Evolutionary conservation across 257 asterid genomes (phyloP).

Genomic region (Solanum phureja): DNA sequence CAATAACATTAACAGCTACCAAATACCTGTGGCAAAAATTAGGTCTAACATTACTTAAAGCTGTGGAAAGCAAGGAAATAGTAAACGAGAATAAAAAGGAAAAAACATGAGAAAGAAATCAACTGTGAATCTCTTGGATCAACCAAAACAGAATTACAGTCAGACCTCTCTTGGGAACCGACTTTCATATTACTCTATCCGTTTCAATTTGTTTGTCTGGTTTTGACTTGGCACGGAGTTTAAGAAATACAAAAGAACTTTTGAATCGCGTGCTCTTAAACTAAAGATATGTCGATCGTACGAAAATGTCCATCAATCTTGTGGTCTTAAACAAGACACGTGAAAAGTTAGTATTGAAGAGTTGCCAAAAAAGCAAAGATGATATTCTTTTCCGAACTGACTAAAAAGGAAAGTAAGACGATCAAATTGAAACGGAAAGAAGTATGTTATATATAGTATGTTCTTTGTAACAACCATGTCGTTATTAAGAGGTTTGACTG

Average conservation of each 20-base stretch:
- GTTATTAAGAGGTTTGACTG: background rate
- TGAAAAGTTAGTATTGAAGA: background rate
- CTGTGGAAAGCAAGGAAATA: background rate
- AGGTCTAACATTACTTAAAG: background rate
- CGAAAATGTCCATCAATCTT: background rate
- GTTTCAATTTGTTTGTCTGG: background rate
- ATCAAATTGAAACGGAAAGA: background rate
- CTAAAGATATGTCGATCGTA: background rate
- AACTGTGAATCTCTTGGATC: background rate
- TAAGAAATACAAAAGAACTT: background rate
- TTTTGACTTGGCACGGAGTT: background rate
- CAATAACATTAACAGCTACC: conserved; percentile 59
- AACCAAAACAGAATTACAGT: background rate
- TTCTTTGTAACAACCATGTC: background rate
- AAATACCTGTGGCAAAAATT: conserved; percentile 38
- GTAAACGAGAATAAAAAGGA: background rate
- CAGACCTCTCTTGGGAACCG: background rate
- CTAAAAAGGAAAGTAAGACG: background rate
- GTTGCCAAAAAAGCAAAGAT: background rate
- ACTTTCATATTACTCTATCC: background rate
- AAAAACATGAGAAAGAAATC: background rate
- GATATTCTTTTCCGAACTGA: background rate
- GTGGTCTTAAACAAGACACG: background rate
- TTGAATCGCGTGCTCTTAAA: accelerated
- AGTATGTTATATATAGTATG: background rate